Evolutionary conservation across 305 asterid genomes (phyloP).

Genomic region (Plantago lanceolata): DNA sequence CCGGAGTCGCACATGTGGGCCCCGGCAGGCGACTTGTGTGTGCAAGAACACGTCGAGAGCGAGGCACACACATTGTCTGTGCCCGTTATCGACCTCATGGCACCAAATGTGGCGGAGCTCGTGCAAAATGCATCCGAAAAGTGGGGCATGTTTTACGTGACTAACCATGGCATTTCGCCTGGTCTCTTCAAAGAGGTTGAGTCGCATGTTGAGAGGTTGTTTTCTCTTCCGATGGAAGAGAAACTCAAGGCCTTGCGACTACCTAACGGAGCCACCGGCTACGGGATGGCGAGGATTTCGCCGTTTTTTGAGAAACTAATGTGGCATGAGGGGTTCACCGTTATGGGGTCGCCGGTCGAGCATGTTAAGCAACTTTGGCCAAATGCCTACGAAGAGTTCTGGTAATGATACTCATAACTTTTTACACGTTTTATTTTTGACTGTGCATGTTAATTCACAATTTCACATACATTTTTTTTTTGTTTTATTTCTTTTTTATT

Average conservation of each 20-base stretch:
- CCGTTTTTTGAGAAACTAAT: constrained; percentile 54
- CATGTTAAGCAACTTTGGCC: constrained; percentile 83
- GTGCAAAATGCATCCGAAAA: constrained; percentile 48
- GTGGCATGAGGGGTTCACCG: constrained; percentile 95
- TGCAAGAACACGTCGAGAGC: not conserved
- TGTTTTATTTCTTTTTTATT: not conserved
- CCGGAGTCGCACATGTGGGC: constrained; percentile 70
- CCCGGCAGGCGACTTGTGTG: constrained; percentile 5
- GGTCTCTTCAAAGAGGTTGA: constrained; percentile 43
- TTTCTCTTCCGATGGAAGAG: constrained; percentile 40
- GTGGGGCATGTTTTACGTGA: constrained; percentile 63
- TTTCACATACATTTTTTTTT: not conserved
- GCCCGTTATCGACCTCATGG: constrained; percentile 45
- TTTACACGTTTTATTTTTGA: not conserved
- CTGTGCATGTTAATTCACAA: no score
- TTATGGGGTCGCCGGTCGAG: constrained; percentile 56
- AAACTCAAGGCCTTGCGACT: constrained; percentile 48
- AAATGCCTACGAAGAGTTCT: constrained; percentile 19
- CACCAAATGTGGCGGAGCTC: constrained; percentile 39
- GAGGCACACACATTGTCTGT: not conserved
- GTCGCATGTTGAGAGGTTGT: constrained; percentile 41
- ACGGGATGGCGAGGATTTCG: constrained; percentile 63
- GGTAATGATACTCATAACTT: not conserved
- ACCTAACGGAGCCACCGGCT: constrained; percentile 58
- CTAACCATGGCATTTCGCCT: constrained; percentile 46